phyloP scores from a whole-genome alignment of 129 eudicot genomes.

The Artemisia tridentata region DNA sequence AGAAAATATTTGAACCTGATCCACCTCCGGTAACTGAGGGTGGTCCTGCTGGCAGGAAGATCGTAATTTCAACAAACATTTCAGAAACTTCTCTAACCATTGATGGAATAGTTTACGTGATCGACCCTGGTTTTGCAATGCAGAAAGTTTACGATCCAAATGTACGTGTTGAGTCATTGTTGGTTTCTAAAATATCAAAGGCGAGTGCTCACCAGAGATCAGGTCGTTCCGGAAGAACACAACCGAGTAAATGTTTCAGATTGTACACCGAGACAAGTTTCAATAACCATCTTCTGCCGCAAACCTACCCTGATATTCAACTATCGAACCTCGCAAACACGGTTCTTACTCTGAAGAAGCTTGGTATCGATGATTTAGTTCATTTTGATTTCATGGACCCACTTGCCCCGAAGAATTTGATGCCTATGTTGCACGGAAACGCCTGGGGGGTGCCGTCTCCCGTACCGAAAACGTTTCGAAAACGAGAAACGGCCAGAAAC shows the following conservation, averaged over 20 bases:
- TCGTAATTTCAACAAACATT: constrained; percentile 93
- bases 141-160: constrained; percentile 96
- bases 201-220: constrained; percentile 98
- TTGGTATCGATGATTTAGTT: constrained; percentile 91
- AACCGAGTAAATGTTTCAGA: constrained; percentile 93
- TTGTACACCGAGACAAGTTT: constrained; percentile 92
- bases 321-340: constrained; percentile 90
- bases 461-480: too few species aligned
- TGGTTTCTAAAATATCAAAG: constrained; percentile 94
- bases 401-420: constrained; percentile 92
- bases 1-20: constrained; percentile 94
- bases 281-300: constrained; percentile 75
- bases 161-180: constrained; percentile 84
- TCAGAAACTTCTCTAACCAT: constrained; percentile 95
- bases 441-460: too few species aligned
- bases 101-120: constrained; percentile 95
- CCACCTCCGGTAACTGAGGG: constrained; percentile 75
- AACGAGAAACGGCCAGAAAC: too few species aligned
- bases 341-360: constrained; percentile 85
- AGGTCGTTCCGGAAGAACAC: constrained; percentile 99
- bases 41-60: constrained; percentile 97
- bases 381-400: constrained; percentile 99
- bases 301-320: constrained; percentile 88
- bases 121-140: constrained; percentile 96
- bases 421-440: too few species aligned